Evolutionary conservation across 2,329 filamentous ascomycete species (phyloP).

Genomic region (Ceratocystis destructans): DNA sequence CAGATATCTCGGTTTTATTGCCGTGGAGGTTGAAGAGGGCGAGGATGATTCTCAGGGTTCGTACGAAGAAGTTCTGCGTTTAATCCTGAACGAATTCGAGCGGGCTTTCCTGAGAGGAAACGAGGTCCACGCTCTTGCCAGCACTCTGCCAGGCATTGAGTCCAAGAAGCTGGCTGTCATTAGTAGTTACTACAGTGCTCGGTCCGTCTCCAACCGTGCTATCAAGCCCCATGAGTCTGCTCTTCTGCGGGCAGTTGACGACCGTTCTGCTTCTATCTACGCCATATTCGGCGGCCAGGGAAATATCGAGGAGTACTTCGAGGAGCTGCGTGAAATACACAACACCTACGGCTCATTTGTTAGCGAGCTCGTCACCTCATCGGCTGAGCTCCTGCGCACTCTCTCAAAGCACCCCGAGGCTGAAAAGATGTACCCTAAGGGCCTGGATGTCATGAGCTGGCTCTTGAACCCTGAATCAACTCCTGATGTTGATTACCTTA

Average conservation of each 20-base stretch:
- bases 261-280: conserved; percentile 73
- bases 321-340: conserved; percentile 86
- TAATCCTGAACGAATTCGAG: conserved; percentile 92
- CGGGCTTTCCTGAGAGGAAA: conserved; percentile 87
- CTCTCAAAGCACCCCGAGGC: conserved; percentile 72
- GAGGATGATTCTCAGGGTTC: conserved; percentile 81
- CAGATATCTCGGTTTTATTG: conserved; percentile 82
- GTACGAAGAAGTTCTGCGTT: conserved; percentile 83
- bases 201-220: conserved; percentile 66
- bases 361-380: conserved; percentile 65
- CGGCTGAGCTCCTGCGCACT: conserved; percentile 75
- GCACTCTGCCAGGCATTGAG: conserved; percentile 74
- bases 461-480: conserved; percentile 78
- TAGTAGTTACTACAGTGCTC: conserved; percentile 79
- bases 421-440: conserved; percentile 93
- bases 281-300: conserved; percentile 94
- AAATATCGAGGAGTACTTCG: conserved; percentile 99
- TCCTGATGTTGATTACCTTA: conserved; percentile 85
- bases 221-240: conserved; percentile 92
- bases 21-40: conserved; percentile 76
- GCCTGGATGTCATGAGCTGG: conserved; percentile 91
- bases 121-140: conserved; percentile 83
- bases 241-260: conserved; percentile 73
- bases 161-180: conserved; percentile 86
- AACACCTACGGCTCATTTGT: conserved; percentile 84